Conservation (phyloP, 768 basidiomycete species). For the Kwoniella sp. region DNA sequence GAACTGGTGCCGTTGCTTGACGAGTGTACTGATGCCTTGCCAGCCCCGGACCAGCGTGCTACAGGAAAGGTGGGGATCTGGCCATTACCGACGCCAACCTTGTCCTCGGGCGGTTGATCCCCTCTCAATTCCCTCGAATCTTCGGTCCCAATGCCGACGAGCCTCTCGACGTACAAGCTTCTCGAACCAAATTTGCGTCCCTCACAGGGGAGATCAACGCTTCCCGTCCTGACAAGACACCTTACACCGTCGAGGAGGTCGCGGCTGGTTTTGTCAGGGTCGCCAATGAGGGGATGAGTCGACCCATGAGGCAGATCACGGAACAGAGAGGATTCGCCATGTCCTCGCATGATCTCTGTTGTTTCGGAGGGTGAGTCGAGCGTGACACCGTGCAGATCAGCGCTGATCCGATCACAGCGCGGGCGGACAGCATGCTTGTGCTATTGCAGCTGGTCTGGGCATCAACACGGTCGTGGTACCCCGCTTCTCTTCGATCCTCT, state of each 20-base stretch:
- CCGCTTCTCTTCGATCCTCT: conserved; percentile 85
- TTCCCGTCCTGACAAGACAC: conserved; percentile 54
- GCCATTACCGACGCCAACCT: conserved; percentile 46
- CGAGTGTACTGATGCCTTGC: conserved; percentile 52
- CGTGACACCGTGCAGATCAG: neutral
- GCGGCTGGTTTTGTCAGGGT: conserved; percentile 94
- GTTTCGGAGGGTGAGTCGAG: conserved; percentile 69
- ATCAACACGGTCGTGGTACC: conserved; percentile 55
- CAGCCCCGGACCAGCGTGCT: conserved; percentile 51
- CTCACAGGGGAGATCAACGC: conserved; percentile 69
- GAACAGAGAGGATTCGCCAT: conserved; percentile 28
- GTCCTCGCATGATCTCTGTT: conserved; percentile 30
- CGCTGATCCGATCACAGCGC: conserved; percentile 56
- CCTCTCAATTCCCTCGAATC: conserved; percentile 63
- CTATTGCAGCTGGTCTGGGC: conserved; percentile 32
- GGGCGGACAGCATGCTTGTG: conserved; percentile 48
- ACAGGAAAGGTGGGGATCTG: conserved; percentile 62
- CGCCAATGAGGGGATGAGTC: conserved; percentile 88
- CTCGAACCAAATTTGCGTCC: conserved; percentile 62
- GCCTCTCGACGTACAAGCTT: conserved; percentile 70
- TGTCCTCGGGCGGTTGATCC: conserved; percentile 8
- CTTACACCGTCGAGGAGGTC: conserved; percentile 69
- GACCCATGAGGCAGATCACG: conserved; percentile 47
- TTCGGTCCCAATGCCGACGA: conserved; percentile 87
- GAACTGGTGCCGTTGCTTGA: conserved; percentile 55